phyloP scores from a whole-genome alignment of 2,329 filamentous ascomycete genomes.

The Parastagonospora nodorum region DNA sequence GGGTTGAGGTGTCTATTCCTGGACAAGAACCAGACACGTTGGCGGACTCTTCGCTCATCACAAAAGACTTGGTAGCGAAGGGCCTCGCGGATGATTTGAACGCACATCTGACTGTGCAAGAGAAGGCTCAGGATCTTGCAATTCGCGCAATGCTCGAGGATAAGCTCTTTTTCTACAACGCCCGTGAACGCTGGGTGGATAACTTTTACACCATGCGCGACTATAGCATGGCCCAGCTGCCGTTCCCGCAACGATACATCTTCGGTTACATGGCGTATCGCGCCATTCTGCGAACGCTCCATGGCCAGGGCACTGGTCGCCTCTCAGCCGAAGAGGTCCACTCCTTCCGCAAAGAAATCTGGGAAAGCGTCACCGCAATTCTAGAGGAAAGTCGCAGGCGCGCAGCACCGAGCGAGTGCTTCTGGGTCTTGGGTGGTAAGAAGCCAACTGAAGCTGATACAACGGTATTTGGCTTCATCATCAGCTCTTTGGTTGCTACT shows the following conservation, averaged over 20 bases:
- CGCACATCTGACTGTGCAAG: conserved; percentile 42
- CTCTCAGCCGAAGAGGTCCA: conserved; percentile 58
- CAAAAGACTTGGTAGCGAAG: conserved; percentile 49
- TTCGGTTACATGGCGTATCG: conserved; percentile 59
- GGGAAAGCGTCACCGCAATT: conserved; percentile 57
- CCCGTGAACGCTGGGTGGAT: conserved; percentile 61
- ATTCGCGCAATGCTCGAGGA: conserved; percentile 64
- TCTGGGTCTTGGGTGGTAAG: conserved; percentile 63
- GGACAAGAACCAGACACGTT: conserved; percentile 35
- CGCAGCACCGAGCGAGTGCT: conserved; percentile 44
- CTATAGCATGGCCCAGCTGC: conserved; percentile 54
- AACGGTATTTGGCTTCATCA: conserved; percentile 63
- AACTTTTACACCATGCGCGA: conserved; percentile 66
- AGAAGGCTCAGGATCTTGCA: conserved; percentile 57
- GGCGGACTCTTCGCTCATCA: conserved; percentile 63
- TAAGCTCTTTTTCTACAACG: conserved; percentile 62
- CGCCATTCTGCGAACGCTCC: conserved; percentile 49
- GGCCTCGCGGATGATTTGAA: conserved; percentile 58
- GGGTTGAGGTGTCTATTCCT: conserved; percentile 48
- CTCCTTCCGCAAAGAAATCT: conserved; percentile 56
- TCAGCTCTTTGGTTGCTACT: conserved; percentile 56
- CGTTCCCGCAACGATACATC: conserved; percentile 58
- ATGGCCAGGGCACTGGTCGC: conserved; percentile 62
- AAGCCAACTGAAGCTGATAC: conserved; percentile 63
- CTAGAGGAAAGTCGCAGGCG: conserved; percentile 48